phyloP scores from a whole-genome alignment of 495 filamentous ascomycete species.

The Talaromyces adpressus region DNA sequence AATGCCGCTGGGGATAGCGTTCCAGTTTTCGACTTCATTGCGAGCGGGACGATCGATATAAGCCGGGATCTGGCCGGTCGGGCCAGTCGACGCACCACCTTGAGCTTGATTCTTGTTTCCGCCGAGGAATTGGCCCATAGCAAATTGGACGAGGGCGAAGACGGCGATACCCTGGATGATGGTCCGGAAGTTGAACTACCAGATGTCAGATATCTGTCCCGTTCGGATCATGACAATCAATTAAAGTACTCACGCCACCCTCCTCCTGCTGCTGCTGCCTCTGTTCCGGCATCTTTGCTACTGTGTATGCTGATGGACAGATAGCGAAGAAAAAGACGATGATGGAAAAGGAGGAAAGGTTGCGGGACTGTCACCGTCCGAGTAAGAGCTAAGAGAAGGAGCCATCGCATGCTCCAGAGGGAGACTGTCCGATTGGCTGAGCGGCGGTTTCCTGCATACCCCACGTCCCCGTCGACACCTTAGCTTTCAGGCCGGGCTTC shows the following conservation, averaged over 20 bases:
- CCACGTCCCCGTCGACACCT: neutral
- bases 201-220: neutral
- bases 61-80: slow-evolving; percentile 51
- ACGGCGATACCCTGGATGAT: slow-evolving; percentile 60
- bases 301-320: neutral
- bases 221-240: neutral
- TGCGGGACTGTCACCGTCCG: neutral
- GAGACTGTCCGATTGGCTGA: neutral
- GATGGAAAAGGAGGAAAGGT: neutral
- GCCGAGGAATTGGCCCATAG: slow-evolving; percentile 50
- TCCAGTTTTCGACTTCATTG: slow-evolving; percentile 60
- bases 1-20: slow-evolving; percentile 63
- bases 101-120: slow-evolving; percentile 39
- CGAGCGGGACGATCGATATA: slow-evolving; percentile 56
- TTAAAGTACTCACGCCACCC: slow-evolving; percentile 25
- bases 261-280: slow-evolving; percentile 32
- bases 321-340: neutral
- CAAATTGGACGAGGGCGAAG: slow-evolving; percentile 61
- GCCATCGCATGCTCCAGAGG: neutral
- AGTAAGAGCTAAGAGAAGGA: neutral
- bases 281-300: slow-evolving; percentile 38
- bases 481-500: neutral
- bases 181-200: slow-evolving; percentile 45
- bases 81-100: slow-evolving; percentile 31
- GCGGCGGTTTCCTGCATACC: neutral